Conservation (phyloP, 129 eudicot species). For the carrot (Daucus carota) region DNA sequence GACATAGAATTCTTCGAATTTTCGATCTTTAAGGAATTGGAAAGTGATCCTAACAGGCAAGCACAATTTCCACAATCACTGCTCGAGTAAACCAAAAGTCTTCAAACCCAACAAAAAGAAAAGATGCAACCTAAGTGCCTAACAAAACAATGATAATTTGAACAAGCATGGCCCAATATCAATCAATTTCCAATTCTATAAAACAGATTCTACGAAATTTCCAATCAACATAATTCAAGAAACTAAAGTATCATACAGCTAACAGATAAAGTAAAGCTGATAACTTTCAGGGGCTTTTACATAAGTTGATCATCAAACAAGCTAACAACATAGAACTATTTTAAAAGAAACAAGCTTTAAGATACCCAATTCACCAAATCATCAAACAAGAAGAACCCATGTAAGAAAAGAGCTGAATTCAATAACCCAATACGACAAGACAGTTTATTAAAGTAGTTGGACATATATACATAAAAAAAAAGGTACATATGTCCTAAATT, state of each 20-base stretch:
- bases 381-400: constrained; percentile 23
- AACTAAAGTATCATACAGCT: neutral
- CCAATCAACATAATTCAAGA: constrained; percentile 1
- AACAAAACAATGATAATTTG: constrained; percentile 3
- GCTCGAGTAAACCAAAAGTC: constrained; percentile 31
- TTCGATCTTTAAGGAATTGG: neutral
- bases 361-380: constrained; percentile 15
- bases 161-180: constrained; percentile 14
- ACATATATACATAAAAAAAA: neutral
- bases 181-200: constrained; percentile 3
- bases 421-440: neutral
- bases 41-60: neutral
- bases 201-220: neutral
- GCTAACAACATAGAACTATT: neutral
- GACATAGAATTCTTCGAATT: neutral
- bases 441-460: neutral
- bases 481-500: neutral
- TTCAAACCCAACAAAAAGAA: constrained; percentile 16
- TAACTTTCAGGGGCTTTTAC: neutral
- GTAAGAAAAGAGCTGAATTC: constrained; percentile 15
- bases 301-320: neutral
- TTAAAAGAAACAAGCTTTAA: constrained; percentile 8
- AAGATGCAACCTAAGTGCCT: constrained; percentile 12
- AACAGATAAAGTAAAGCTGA: neutral
- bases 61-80: constrained; percentile 21